Base-by-base conservation (phyloP, 371 early-diverging fungal genomes). In the Furculomyces boomerangus region DNA sequence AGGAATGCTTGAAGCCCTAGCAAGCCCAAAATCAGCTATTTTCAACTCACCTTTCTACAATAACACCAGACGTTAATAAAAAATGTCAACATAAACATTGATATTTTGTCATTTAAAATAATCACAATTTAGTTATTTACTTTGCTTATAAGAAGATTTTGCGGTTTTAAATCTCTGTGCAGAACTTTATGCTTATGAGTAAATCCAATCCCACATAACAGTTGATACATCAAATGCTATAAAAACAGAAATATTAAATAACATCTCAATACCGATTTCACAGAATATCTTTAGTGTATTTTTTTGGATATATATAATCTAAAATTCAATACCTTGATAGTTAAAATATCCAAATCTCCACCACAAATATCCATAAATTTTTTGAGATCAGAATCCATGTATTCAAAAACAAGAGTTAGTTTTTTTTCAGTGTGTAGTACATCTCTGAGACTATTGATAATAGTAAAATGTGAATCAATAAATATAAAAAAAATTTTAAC, bases 11-110 rank as follows among this genome's bases (percentile, higher is more conserved):
- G 97, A 93, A 8, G 94, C 94, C 51, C 96, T 75, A 8, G 96
- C 98, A 44, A 97, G 75, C 28, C 97, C 99, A 71, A 97, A 98
- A 74, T 98, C 99, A 39, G 80, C 97, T 45, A 98, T 69, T 65
- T 96, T 96, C 46, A 98, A 71, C 55, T 93, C 92, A 46, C 86
- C 81, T 60, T 81, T 79, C 76, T 45, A 45, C 8, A 5, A 27
- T 10, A 20, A 39, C 13, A 39, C 13, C 13, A 39, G n/a, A 39
- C 13, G 39, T 39, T n/a, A n/a, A 13, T 14, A 13, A 13, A 78
- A 57, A 31, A 44, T 18, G 47, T 14, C 30, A 22, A 44, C 28
- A 39, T 39, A 14, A 39, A n/a, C n/a, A 39, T 13, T n/a, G 39
- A 13, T n/a, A 39, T 14, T n/a, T 14, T 39, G 39, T 39, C n/a